Conservation (phyloP, 2,329 filamentous ascomycete species). For the Cercospora canescens region DNA sequence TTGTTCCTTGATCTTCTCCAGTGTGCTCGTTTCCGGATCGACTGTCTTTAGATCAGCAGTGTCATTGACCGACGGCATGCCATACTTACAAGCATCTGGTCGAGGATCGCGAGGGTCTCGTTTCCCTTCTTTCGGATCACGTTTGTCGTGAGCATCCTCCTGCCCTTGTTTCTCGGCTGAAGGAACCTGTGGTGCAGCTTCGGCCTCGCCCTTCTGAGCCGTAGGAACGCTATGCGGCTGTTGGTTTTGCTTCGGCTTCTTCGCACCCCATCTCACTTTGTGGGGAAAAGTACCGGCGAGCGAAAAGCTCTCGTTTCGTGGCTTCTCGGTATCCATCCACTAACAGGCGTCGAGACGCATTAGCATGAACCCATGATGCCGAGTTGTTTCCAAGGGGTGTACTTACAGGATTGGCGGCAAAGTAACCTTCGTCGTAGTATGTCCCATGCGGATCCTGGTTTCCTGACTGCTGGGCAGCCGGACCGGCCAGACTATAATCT, state of each 20-base stretch:
- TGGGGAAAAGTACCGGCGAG: constrained; percentile 31
- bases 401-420: constrained; percentile 25
- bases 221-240: constrained; percentile 11
- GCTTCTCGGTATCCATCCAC: constrained; percentile 25
- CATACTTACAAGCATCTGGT: neutral
- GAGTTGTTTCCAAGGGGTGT: neutral
- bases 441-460: constrained; percentile 28
- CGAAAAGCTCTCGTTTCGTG: constrained; percentile 25
- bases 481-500: constrained; percentile 22
- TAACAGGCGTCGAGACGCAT: neutral
- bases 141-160: neutral
- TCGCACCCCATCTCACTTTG: constrained; percentile 24
- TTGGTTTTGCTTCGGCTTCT: constrained; percentile 13
- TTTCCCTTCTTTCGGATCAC: constrained; percentile 1
- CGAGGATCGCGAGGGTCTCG: constrained; percentile 9
- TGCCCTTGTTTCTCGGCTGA: constrained; percentile 13
- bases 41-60: constrained; percentile 1
- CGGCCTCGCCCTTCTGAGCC: constrained; percentile 26
- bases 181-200: constrained; percentile 27
- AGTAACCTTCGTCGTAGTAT: constrained; percentile 30
- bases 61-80: neutral
- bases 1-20: constrained; percentile 6
- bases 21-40: constrained; percentile 5
- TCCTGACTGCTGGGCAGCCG: neutral
- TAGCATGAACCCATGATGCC: neutral